A percentile compares a stretch with the other conserved stretches of the same genome.
Conservation (phyloP, 2,329 filamentous ascomycete species). For the Microcera coccophila region DNA sequence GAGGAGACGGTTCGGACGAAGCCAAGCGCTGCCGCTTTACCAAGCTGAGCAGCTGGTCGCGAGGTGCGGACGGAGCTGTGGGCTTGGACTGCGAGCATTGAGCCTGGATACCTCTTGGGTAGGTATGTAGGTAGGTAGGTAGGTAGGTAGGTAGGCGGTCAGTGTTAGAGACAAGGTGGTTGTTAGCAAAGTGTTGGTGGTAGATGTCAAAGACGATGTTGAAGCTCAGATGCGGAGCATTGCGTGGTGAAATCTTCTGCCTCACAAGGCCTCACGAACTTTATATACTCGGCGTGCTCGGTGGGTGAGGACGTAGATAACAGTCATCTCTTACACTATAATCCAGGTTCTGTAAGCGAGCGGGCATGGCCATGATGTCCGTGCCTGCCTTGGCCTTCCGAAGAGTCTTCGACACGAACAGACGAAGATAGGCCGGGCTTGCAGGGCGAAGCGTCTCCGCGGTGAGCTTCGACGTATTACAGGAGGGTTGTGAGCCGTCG, state of each 20-base stretch:
- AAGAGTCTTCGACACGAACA: constrained; percentile 8
- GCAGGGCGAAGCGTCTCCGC: constrained; percentile 1
- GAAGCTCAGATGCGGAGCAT: neutral
- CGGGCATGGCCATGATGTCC: constrained; percentile 8
- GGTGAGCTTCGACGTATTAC: neutral
- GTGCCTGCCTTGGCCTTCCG: constrained; percentile 9
- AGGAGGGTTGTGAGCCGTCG: neutral
- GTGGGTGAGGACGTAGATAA: neutral
- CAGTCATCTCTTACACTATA: neutral
- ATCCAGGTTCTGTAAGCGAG: neutral
- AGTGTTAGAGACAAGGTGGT: too few relatives aligned
- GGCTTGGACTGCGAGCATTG: constrained; percentile 28
- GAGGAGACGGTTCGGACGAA: constrained; percentile 15
- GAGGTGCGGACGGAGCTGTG: constrained; percentile 19
- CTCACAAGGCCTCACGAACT: neutral
- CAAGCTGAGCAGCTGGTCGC: constrained; percentile 25
- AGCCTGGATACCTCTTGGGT: too few relatives aligned
- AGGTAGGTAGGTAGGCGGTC: too few relatives aligned
- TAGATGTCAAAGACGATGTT: neutral
- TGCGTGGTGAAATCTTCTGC: neutral
- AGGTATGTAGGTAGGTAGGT: neutral
- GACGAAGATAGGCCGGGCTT: constrained; percentile 24
- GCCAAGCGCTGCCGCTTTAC: constrained; percentile 21
- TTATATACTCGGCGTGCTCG: constrained; percentile 1
- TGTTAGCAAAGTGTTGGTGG: too few relatives aligned